These are phyloP conservation scores for Coccinonectria pachysandricola DNA, from an alignment of 2,329 filamentous ascomycete genomes.

Conservation along the genomic window DNA sequence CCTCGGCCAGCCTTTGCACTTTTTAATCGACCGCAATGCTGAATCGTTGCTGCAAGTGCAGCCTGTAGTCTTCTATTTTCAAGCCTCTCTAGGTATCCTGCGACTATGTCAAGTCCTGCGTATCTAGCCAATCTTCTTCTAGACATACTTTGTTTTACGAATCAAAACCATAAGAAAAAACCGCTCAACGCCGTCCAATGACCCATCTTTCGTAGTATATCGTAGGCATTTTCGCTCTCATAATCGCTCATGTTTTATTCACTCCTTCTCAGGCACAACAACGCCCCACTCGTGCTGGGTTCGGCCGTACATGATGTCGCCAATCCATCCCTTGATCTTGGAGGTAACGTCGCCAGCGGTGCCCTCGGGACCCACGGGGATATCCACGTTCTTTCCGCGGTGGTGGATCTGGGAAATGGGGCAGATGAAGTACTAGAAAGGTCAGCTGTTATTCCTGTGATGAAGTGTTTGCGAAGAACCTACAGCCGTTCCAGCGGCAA, in stretches of 20 bases:
- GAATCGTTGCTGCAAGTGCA: too few species aligned
- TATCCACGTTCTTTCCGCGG: constrained; percentile 50
- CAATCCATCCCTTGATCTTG: constrained; percentile 56
- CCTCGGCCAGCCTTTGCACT: too few species aligned
- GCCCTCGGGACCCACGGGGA: constrained; percentile 47
- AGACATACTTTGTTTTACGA: too few species aligned
- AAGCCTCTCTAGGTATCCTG: too few species aligned
- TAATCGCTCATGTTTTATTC: constrained; percentile 7
- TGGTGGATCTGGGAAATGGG: constrained; percentile 60
- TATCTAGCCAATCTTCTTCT: too few species aligned
- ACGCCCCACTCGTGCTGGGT: constrained; percentile 60
- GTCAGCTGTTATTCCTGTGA: not conserved
- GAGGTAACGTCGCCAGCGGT: constrained; percentile 43
- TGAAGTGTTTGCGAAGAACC: constrained; percentile 26
- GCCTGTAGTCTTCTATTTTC: too few species aligned
- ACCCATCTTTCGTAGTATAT: constrained; percentile 3
- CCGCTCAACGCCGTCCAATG: constrained; percentile 17
- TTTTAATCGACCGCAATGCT: too few species aligned
- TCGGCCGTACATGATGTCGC: constrained; percentile 65
- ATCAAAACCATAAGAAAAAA: too few species aligned
- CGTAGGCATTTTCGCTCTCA: not conserved
- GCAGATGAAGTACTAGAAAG: constrained; percentile 54
- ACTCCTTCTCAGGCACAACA: constrained; percentile 51
- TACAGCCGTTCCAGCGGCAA: constrained; percentile 78
- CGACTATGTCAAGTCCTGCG: constrained; percentile 2